These are phyloP conservation scores for Canavalia ensiformis DNA, from an alignment of 306 rosid species.

Conservation along the genomic window DNA sequence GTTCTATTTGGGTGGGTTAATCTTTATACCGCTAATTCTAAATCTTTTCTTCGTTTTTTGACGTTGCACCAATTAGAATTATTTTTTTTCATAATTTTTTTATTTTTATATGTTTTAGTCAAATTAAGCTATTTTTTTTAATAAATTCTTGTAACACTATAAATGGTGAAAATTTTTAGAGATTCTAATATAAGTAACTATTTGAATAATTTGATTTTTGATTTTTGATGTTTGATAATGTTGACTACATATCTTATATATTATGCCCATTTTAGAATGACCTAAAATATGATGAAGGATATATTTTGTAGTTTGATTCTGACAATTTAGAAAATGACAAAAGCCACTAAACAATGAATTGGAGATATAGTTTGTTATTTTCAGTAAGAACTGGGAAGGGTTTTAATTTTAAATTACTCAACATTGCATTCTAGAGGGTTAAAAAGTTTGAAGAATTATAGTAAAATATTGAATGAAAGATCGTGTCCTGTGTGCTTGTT, in stretches of 20 bases:
- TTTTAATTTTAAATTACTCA: slow-evolving; percentile 40
- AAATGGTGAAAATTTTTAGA: too few species aligned
- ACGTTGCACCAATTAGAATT: too few species aligned
- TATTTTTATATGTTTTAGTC: not conserved
- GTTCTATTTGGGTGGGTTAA: slow-evolving; percentile 94
- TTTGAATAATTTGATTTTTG: not conserved
- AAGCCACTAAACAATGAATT: slow-evolving; percentile 22
- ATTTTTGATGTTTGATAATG: not conserved
- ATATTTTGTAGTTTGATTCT: not conserved
- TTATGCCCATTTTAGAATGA: not conserved
- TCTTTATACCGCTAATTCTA: not conserved
- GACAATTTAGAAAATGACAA: slow-evolving; percentile 30
- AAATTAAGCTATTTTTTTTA: too few species aligned
- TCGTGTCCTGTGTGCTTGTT: slow-evolving; percentile 30
- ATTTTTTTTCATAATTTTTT: too few species aligned
- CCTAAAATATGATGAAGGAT: slow-evolving; percentile 26
- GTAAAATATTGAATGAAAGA: slow-evolving; percentile 37
- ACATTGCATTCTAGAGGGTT: slow-evolving; percentile 14
- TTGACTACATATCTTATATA: slow-evolving; percentile 28
- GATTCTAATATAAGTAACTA: not conserved
- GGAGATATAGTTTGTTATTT: slow-evolving; percentile 36
- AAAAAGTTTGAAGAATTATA: slow-evolving; percentile 6
- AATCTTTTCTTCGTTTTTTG: not conserved
- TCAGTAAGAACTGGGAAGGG: slow-evolving; percentile 48
- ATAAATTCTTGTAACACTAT: too few species aligned